Evolutionary conservation across 2,329 filamentous ascomycete genomes (phyloP).

Genomic region (Botrytis medusae): DNA sequence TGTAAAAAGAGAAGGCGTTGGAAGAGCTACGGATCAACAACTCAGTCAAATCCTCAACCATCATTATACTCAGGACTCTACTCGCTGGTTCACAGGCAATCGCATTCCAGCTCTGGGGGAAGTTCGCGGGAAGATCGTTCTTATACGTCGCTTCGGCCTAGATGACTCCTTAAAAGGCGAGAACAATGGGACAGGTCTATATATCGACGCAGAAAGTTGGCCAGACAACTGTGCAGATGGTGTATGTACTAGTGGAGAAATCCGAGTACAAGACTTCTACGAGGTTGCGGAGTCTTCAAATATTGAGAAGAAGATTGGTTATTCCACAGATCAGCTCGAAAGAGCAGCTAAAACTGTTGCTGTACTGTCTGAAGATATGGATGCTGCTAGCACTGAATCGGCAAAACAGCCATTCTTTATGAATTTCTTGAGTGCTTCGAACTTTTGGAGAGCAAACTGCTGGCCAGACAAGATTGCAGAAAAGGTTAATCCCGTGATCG

Average conservation of each 20-base stretch:
- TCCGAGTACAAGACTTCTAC: conserved; percentile 94
- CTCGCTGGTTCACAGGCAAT: conserved; percentile 76
- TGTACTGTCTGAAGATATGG: conserved; percentile 46
- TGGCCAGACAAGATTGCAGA: conserved; percentile 93
- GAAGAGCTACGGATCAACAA: conserved; percentile 75
- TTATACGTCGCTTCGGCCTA: conserved; percentile 77
- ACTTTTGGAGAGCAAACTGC: conserved; percentile 88
- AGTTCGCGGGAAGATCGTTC: conserved; percentile 76
- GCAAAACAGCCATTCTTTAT: conserved; percentile 66
- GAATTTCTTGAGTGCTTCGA: conserved; percentile 88
- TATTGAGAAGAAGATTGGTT: conserved; percentile 78
- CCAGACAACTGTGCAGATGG: conserved; percentile 85
- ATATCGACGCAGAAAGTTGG: conserved; percentile 68
- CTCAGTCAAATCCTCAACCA: conserved; percentile 71
- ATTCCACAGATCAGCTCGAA: conserved; percentile 72
- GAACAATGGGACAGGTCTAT: conserved; percentile 53
- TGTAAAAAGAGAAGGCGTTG: conserved; percentile 87
- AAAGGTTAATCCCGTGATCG: conserved; percentile 76
- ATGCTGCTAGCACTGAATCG: conserved; percentile 27
- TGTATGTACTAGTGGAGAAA: conserved; percentile 64
- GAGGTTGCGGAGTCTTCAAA: conserved; percentile 73
- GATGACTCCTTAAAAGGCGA: conserved; percentile 54
- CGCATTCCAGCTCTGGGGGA: conserved; percentile 76
- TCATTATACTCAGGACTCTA: conserved; percentile 63
- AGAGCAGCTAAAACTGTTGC: conserved; percentile 59